These are phyloP conservation scores for Cymbopogon citratus DNA, from an alignment of 176 grass and related monocot genomes.

Conservation along the genomic window DNA sequence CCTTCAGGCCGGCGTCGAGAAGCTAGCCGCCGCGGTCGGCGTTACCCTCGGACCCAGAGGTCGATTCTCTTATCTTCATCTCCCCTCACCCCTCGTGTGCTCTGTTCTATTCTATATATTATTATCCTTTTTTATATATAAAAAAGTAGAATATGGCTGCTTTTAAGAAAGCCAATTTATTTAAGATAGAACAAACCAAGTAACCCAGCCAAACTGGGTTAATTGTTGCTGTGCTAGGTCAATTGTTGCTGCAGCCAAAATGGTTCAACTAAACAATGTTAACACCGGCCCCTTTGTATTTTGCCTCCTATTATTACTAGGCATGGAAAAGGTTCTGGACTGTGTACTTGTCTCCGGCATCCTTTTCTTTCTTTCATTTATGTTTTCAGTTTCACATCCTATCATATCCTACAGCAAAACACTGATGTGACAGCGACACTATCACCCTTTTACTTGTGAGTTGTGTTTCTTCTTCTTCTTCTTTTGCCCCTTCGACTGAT, in stretches of 20 bases:
- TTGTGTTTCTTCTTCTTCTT: background rate
- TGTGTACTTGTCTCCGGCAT: background rate
- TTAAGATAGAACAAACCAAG: background rate
- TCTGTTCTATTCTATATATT: background rate
- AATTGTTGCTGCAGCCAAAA: background rate
- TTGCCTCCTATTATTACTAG: background rate
- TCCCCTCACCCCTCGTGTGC: background rate
- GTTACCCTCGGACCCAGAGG: constrained; percentile 93
- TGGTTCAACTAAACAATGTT: background rate
- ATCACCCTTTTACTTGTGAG: background rate
- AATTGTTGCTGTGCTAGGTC: background rate
- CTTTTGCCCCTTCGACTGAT: background rate
- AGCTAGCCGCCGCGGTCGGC: constrained; percentile 73
- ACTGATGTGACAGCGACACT: background rate
- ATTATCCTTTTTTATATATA: too few species aligned
- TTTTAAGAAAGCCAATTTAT: background rate
- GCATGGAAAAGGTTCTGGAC: background rate
- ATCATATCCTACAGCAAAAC: background rate
- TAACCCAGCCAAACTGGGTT: too few species aligned
- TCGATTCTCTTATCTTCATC: background rate
- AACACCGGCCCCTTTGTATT: background rate
- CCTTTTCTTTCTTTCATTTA: background rate
- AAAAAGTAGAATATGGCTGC: too few species aligned
- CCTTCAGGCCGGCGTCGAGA: constrained; percentile 91
- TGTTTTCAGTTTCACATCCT: background rate